Base-by-base conservation (phyloP, 2,329 filamentous ascomycete species). In the Sarocladium kiliense region DNA sequence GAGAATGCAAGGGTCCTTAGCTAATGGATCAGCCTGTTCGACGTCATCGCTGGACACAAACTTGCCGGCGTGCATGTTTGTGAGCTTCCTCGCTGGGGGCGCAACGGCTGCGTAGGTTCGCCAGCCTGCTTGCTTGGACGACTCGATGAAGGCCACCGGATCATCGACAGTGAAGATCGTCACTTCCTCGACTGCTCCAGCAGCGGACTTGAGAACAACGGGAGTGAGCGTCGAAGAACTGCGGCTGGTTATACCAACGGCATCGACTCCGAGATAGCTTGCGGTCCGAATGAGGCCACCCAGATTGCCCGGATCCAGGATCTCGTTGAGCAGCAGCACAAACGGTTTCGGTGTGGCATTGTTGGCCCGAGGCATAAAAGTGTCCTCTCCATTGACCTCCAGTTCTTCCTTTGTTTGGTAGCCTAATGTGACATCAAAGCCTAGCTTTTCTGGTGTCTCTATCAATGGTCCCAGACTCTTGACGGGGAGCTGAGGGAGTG, bases 281-380 rank as follows among this genome's bases (percentile, higher is more conserved):
- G 91, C 91, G 5, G 90, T 90, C 34, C 94, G 88, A 42, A 97
- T 78, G 57, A 97, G 93, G 21, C 86, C 91, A 41, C 94, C 94
- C 1, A 97, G 75, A 66, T 99, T 99, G 25, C 90, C 91, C 0
- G 91, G 88, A 65, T 99, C 93, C 10, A 91, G 73, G 36, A 95
- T 85, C 54, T 87, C 82, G 62, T 94, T 87, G 2, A 94, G 75
- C 30, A 93, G 73, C 1, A 95, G 74, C 9, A 95, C 76, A 27
- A 95, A 77, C 0, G 90, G 90, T 53, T 86, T 81, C 55, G 73
- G 77, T 12, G 64, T 64, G 14, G 65, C 57, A 26, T 63, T 60
- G 57, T 61, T 67, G 14, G 63, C 60, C 4, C 68, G 66, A 18
- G 57, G 57, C 23, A 72, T 56, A 58, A 89, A 83, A 2, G 73